Evolutionary conservation across 2,329 filamentous ascomycete species (phyloP).

Genomic region (Moelleriella libera): DNA sequence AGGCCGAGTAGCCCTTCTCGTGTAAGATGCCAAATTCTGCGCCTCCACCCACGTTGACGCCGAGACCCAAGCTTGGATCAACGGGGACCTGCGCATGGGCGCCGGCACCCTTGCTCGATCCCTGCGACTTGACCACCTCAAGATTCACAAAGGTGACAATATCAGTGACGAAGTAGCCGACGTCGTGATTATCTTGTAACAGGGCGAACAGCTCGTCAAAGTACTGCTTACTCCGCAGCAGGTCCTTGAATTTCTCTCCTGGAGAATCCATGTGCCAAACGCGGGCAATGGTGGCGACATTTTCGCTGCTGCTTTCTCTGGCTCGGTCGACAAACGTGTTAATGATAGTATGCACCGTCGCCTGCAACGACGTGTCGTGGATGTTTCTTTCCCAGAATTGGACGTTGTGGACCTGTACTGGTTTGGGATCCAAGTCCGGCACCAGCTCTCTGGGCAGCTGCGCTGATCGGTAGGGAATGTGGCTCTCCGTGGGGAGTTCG

Average conservation of each 20-base stretch:
- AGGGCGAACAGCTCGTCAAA: conserved; percentile 14
- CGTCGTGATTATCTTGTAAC: conserved; percentile 9
- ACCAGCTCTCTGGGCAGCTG: conserved; percentile 11
- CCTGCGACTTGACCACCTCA: conserved; percentile 7
- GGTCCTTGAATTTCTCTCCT: conserved; percentile 14
- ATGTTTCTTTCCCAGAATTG: conserved; percentile 13
- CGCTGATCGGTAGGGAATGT: conserved; percentile 10
- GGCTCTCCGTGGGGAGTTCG: conserved; percentile 12
- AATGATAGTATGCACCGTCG: conserved; percentile 12
- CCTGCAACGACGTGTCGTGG: conserved; percentile 10
- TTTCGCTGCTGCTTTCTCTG: conserved; percentile 7
- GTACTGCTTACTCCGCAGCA: conserved; percentile 11
- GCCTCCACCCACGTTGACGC: conserved; percentile 6
- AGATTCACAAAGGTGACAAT: conserved; percentile 14
- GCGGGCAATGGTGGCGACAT: conserved; percentile 12
- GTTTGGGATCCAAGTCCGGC: conserved; percentile 12
- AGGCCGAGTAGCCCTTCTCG: conserved; percentile 10
- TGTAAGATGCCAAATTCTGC: conserved; percentile 7
- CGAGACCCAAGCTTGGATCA: conserved; percentile 8
- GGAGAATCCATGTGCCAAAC: conserved; percentile 17
- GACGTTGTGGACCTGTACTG: conserved; percentile 13
- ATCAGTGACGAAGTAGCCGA: conserved; percentile 14
- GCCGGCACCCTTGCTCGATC: conserved; percentile 5
- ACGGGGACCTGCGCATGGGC: conserved; percentile 8
- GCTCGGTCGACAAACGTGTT: conserved; percentile 12